Evolutionary conservation across 2,329 filamentous ascomycete species (phyloP), one percentile per base, ranked within the genome.

Genomic region (Thermothelomyces thermophilus): DNA sequence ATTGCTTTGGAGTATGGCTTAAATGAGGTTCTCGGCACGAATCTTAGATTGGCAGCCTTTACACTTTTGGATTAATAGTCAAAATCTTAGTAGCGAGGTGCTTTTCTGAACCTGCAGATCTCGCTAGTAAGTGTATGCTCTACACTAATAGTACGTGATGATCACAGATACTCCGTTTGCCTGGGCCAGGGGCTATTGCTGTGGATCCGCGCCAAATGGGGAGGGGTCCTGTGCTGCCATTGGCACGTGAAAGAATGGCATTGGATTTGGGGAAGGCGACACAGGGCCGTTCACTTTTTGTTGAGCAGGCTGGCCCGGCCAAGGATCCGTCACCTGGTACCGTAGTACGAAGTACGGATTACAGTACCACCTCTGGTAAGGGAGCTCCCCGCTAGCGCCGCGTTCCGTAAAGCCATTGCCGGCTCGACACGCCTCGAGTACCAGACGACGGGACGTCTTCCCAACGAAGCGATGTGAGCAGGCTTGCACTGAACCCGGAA

Each of bases 171-270:
- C n/a, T n/a, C n/a, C n/a, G n/a, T n/a, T n/a, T n/a, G n/a, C n/a
- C n/a, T n/a, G n/a, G n/a, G n/a, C n/a, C n/a, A n/a, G 31, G 17
- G 35, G 28, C 16, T 35, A 13, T 41, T 30, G 17, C n/a, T n/a
- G 39, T 44, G 41, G 48, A 41, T 46, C 49, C 44, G 30, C 37
- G 16, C 48, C 42, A 41, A 39, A 37, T 42, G 31, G 9, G 41
- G n/a, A 13, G 31, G 14, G 20, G 24, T n/a, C n/a, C n/a, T n/a
- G n/a, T n/a, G n/a, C 13, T 5, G 33, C n/a, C 24, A 40, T 8
- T 37, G 36, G 54, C 58, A 60, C 56, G 56, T 60, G 58, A 60
- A 60, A 43, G 20, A 17, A n/a, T n/a, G n/a, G n/a, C n/a, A n/a
- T n/a, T n/a, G n/a, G n/a, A 41, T 35, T 28, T 19, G 28, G 36